Conservation (phyloP, 2,329 filamentous ascomycete genomes). For the Clarireedia hainanense region DNA sequence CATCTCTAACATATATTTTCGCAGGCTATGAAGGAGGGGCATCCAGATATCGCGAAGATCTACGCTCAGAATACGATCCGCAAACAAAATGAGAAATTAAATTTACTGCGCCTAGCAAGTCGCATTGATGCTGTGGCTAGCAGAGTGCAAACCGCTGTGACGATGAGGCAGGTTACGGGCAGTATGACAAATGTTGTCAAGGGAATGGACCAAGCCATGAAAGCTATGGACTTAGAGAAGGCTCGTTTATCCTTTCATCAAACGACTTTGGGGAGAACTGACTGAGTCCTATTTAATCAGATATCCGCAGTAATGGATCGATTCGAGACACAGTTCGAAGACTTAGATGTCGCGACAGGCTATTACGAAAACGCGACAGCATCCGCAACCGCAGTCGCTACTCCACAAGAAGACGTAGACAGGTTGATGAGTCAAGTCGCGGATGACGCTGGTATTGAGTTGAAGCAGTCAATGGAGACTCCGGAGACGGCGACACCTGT, state of each 20-base stretch:
- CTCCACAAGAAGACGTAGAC: conserved; percentile 77
- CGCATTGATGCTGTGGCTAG: conserved; percentile 52
- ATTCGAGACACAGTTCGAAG: conserved; percentile 50
- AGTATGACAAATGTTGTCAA: conserved; percentile 56
- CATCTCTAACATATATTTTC: background rate
- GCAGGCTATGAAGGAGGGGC: conserved; percentile 51
- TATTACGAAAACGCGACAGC: conserved; percentile 77
- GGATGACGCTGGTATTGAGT: conserved; percentile 79
- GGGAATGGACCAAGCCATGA: conserved; percentile 55
- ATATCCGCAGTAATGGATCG: conserved; percentile 60
- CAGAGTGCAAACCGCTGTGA: conserved; percentile 55
- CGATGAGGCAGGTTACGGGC: conserved; percentile 52
- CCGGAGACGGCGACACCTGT: conserved; percentile 49
- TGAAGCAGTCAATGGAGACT: conserved; percentile 63
- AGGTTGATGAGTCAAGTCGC: conserved; percentile 77
- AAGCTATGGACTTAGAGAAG: conserved; percentile 55
- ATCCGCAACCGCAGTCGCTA: conserved; percentile 67
- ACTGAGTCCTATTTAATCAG: conserved; percentile 27
- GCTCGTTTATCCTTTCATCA: conserved; percentile 28
- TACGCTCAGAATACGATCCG: conserved; percentile 56
- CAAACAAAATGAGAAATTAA: conserved; percentile 54
- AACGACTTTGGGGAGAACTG: background rate
- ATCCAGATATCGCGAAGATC: conserved; percentile 53
- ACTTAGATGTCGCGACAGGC: conserved; percentile 39
- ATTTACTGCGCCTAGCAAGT: conserved; percentile 47